phyloP scores from a whole-genome alignment of 805 yeast genomes.

The Cyberlindnera euphorbiiphila region DNA sequence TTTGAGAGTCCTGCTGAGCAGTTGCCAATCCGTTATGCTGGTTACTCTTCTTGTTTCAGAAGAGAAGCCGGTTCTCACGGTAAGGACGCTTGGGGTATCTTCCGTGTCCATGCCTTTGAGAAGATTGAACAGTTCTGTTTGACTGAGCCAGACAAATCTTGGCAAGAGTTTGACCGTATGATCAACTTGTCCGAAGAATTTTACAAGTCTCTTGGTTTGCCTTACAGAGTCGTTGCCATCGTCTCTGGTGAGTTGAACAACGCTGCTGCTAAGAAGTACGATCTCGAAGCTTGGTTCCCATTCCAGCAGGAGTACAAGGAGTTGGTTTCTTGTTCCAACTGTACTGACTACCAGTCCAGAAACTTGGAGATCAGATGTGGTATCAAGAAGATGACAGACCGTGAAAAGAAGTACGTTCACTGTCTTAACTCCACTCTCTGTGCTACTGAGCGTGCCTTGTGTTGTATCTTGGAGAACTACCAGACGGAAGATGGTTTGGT shows the following conservation, averaged over 20 bases:
- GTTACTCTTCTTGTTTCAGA: conserved; percentile 97
- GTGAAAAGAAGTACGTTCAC: conserved; percentile 96
- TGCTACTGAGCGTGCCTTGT: conserved; percentile 97
- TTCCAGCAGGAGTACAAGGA: conserved; percentile 98
- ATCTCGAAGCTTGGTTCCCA: conserved; percentile 99
- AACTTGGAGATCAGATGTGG: conserved; percentile 99
- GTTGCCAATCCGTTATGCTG: conserved; percentile 94
- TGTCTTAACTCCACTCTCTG: conserved; percentile 96
- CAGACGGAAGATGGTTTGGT: conserved; percentile 95
- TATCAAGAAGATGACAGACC: conserved; percentile 90
- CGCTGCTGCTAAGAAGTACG: conserved; percentile 98
- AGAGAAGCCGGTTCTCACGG: conserved; percentile 99
- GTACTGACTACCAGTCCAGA: conserved; percentile 99
- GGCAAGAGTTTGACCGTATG: conserved; percentile 97
- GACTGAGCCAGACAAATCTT: conserved; percentile 96
- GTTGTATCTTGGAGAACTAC: conserved; percentile 96
- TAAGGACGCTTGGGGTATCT: conserved; percentile 99
- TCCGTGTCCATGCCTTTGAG: conserved; percentile 98
- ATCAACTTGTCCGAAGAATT: conserved; percentile 87
- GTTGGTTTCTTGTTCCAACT: conserved; percentile 96
- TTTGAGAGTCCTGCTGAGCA: conserved; percentile 96
- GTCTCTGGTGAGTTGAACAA: conserved; percentile 98
- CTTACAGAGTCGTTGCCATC: conserved; percentile 96
- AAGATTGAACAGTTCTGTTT: conserved; percentile 95
- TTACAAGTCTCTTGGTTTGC: conserved; percentile 85